phyloP scores from a whole-genome alignment of 371 early-diverging fungal genomes.

The Mortierella sp. region DNA sequence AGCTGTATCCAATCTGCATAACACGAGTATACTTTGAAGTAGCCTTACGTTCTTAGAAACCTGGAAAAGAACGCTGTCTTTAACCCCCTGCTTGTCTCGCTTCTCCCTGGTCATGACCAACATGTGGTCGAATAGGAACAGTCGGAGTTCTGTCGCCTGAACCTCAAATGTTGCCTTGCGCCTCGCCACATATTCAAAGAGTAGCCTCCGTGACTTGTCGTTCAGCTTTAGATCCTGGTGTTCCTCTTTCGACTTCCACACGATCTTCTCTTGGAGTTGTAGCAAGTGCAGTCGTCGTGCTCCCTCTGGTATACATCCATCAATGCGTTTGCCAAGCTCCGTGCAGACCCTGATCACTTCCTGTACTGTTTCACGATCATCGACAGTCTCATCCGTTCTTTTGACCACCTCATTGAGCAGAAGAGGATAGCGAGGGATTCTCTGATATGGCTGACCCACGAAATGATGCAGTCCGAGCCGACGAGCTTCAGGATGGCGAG shows the following conservation, averaged over 20 bases:
- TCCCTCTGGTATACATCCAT: constrained; percentile 81
- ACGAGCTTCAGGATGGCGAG: constrained; percentile 80
- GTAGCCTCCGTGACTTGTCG: constrained; percentile 72
- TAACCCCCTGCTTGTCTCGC: constrained; percentile 53
- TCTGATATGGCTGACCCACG: constrained; percentile 86
- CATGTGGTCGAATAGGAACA: constrained; percentile 89
- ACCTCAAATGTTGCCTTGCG: constrained; percentile 71
- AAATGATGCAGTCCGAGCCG: constrained; percentile 87
- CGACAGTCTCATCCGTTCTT: constrained; percentile 79
- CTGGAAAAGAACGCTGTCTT: constrained; percentile 62
- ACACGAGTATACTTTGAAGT: background rate
- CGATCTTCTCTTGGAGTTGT: constrained; percentile 61
- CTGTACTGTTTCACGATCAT: constrained; percentile 75
- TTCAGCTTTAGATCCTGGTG: constrained; percentile 76
- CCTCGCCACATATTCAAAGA: constrained; percentile 82
- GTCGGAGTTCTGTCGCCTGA: constrained; percentile 71
- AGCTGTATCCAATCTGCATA: background rate
- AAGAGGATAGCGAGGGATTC: constrained; percentile 90
- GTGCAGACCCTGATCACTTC: constrained; percentile 73
- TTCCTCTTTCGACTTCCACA: constrained; percentile 59
- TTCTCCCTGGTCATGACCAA: constrained; percentile 81
- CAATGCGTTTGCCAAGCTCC: constrained; percentile 76
- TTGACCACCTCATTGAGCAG: constrained; percentile 86
- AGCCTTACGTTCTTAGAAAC: constrained; percentile 58
- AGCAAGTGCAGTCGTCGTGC: constrained; percentile 74